Evolutionary conservation across 2,329 filamentous ascomycete genomes (phyloP), one percentile per base, ranked within the genome.

Genomic region (Diplodia intermedia): DNA sequence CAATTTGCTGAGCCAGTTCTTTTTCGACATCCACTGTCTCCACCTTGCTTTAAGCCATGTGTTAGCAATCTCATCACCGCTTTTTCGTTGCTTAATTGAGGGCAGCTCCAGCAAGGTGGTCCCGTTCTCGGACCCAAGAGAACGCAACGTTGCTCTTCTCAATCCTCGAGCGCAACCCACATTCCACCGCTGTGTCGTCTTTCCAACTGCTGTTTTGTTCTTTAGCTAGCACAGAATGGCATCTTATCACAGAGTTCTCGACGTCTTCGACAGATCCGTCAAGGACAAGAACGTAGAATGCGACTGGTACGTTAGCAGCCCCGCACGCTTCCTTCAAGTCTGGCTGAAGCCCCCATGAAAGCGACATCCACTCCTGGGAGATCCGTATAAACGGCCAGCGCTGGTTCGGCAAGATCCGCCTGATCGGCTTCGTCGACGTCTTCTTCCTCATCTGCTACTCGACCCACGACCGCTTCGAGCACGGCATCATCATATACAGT

Each of bases 401-500:
- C 29, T 55, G 52, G 52, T n/a, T 31, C 18, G 52, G 52, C 26
- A 55, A 55, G 29, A 55, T 55, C 29, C 52, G 52, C 15, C 52
- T 55, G 29, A 55, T 55, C 29, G 52, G 52, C 15, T 55, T 55
- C 29, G 52, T 55, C 5, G 52, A 55, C 8, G 52, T 55, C 26
- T 55, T 55, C 26, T 55, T 55, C 52, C 52, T 55, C 52, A 55
- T 55, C 29, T 55, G 52, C 52, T 55, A 55, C 52, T 55, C 52
- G 15, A 55, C 23, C 26, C 29, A 31, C 18, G 52, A 55, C 26
- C 52, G 52, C 8, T 55, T 55, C 52, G 52, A 55, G 29, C 52
- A 31, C 23, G 52, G 52, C 15, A 55, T 55, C 52, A 55, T 55
- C 29, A 33, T 55, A 8, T 55, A 55, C 29, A 55, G 52, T 55